Percentiles rank a stretch among this genome's conserved stretches.
These are phyloP conservation scores for Neolentinus lepideus DNA, from an alignment of 1,284 basidiomycete genomes.

Conservation along the genomic window DNA sequence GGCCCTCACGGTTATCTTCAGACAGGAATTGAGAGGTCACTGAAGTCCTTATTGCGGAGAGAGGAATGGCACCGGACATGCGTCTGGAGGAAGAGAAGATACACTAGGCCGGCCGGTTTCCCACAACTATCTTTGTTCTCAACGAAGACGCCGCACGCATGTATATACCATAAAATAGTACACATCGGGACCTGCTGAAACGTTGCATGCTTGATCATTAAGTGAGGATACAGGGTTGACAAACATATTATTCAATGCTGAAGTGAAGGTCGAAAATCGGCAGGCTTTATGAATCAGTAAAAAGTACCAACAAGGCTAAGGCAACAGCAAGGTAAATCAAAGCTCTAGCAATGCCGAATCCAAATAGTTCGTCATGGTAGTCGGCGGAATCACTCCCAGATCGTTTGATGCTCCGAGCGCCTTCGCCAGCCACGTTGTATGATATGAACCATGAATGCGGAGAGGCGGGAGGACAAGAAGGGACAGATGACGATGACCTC, in stretches of 20 bases:
- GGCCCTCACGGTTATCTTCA: slow-evolving; percentile 21
- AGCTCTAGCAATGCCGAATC: neutral
- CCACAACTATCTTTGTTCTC: too few species aligned
- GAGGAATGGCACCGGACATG: slow-evolving; percentile 5
- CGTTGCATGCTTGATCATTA: too few species aligned
- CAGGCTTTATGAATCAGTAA: neutral
- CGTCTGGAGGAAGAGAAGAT: neutral
- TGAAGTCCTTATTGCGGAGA: slow-evolving; percentile 15
- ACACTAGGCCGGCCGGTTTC: neutral
- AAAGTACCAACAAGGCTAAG: neutral
- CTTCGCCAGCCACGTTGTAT: neutral
- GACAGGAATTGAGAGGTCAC: slow-evolving; percentile 25
- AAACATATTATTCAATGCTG: too few species aligned
- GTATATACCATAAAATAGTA: too few species aligned
- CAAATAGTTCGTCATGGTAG: neutral
- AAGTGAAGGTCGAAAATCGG: too few species aligned
- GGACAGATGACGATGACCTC: neutral
- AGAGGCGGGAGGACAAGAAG: neutral
- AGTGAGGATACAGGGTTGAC: too few species aligned
- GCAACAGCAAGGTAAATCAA: neutral
- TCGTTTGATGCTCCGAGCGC: neutral
- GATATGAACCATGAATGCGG: neutral
- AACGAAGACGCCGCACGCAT: too few species aligned
- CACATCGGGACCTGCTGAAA: too few species aligned
- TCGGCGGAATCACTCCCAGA: neutral